Evolutionary conservation across 1,284 basidiomycete species (phyloP), one percentile per base, ranked within the genome.

Genomic region (Pseudozyma pruni): DNA sequence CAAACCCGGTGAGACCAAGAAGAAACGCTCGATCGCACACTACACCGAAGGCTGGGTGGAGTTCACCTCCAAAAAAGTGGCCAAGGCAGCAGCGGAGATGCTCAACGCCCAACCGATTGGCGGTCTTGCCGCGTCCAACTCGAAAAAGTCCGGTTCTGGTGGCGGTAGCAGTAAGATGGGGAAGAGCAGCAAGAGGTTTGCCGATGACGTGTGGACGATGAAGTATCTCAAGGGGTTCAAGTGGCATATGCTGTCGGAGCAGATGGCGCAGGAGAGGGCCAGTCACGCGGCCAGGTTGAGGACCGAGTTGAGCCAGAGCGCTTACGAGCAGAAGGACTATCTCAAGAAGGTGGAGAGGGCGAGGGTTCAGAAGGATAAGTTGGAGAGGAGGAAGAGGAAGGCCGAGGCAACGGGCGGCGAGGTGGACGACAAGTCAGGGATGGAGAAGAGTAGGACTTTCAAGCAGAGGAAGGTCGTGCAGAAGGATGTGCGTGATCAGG

Each of bases 191-290:
- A 74, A 75, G 37, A 53, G 80, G 59, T 98, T 93, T 92, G 87
- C 92, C 79, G 94, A 98, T 80, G 94, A 98, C 72, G 89, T 99
- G 8, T 98, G 96, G 96, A 98, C 96, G 40, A 96, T 98, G 93
- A 95, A 95, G 83, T 99, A 98, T 81, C 86, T 99, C 48, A 93
- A 93, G 8, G 91, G 90, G 70, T 99, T 98, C 87, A 98, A 96
- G 83, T 98, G 96, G 96, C 90, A 91, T 83, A 97, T 97, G 94
- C 86, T 99, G 62, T 94, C 93, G 11, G 96, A 98, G 83, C 95
- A 98, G 87, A 90, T 99, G 80, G 95, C 95, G 29, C 91, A 97
- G 79, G 96, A 98, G 85, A 89, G 92, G 16, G 93, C 94, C 22
- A 86, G 92, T 8, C 93, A 94, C 80, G 86, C 90, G 8, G 92